Conservation (phyloP, 805 yeast species). For the Candida lessepsii region DNA sequence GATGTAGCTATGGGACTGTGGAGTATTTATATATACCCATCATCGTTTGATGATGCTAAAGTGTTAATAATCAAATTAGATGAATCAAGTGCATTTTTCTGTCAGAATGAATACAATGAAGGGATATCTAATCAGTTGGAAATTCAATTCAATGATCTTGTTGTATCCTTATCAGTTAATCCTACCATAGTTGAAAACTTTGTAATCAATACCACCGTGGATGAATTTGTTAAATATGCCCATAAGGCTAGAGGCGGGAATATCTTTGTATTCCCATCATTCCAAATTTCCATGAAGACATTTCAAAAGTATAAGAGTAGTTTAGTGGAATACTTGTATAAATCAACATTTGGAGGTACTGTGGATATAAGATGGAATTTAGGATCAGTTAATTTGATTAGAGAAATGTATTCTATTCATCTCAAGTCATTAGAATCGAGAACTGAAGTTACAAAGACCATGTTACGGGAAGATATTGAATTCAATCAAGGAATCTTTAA, state of each 20-base stretch:
- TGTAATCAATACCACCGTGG: constrained; percentile 45
- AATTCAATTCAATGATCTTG: constrained; percentile 59
- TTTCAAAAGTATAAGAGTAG: constrained; percentile 55
- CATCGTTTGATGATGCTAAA: constrained; percentile 73
- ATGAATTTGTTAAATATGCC: constrained; percentile 56
- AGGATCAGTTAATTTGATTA: constrained; percentile 83
- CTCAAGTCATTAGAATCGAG: constrained; percentile 69
- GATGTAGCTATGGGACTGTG: constrained; percentile 58
- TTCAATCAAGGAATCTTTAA: constrained; percentile 17
- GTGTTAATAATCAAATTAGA: constrained; percentile 65
- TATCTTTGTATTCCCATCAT: constrained; percentile 76
- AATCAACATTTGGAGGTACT: constrained; percentile 79
- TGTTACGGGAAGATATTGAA: constrained; percentile 24
- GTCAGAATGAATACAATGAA: constrained; percentile 45
- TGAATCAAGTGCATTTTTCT: constrained; percentile 50
- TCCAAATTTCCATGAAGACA: constrained; percentile 72
- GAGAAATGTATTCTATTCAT: constrained; percentile 92
- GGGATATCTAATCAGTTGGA: constrained; percentile 56
- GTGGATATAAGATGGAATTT: constrained; percentile 93
- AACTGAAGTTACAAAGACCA: constrained; percentile 32
- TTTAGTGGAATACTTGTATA: constrained; percentile 63
- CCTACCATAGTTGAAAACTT: constrained; percentile 50
- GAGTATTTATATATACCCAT: constrained; percentile 73
- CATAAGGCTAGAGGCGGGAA: constrained; percentile 70
- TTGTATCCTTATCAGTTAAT: constrained; percentile 65